Evolutionary conservation across 2,329 filamentous ascomycete species (phyloP), one percentile per base, ranked within the genome.

Genomic region (Nemania sp.): DNA sequence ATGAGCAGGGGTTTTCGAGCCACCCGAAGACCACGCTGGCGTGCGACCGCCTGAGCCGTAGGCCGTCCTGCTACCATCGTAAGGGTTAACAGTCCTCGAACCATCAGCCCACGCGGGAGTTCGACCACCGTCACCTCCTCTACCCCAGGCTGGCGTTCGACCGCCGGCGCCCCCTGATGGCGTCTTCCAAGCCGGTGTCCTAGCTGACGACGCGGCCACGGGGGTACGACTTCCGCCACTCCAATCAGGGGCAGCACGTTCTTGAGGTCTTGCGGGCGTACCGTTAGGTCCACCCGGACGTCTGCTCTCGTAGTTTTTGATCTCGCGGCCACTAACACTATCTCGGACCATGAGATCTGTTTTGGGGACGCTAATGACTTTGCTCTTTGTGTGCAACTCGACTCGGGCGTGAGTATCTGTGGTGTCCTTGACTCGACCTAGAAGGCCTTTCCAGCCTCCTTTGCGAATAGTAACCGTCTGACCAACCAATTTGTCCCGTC

Each of bases 391-490:
- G 78, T 98, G 95, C 45, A 99, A 84, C 81, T 99, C 96, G 49
- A 99, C 92, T 70, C 94, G 92, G 32, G 93, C 95, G 75, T 92
- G 89, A 3, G 88, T 88, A 74, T 97, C 94, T 6, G 93, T 97
- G 0, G 95, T 92, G 77, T 98, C 95, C 78, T 97, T 98, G 74
- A 99, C 94, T 72, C 98, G 97, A 74, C 96, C 96, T 49, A 98
- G 84, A 51, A 98, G 86, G 64, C 95, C 95, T 82, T 99, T 99
- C 84, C 95, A 94, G 24, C 92, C 90, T 29, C 96, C 96, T 77
- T 91, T 93, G 65, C 90, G 89, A 76, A 98, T 92, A 59, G 91
- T 93, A 52, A 98, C 94, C 0, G 94, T 98, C 82, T 97, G 95
- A 51, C 94, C 94, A 70, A 98, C 90, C 29, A 96, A 86, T 63